A percentile compares a stretch with the other conserved stretches of the same genome.
phyloP scores from a whole-genome alignment of 164 flowering plant genomes.

The Stephania cephalantha region DNA sequence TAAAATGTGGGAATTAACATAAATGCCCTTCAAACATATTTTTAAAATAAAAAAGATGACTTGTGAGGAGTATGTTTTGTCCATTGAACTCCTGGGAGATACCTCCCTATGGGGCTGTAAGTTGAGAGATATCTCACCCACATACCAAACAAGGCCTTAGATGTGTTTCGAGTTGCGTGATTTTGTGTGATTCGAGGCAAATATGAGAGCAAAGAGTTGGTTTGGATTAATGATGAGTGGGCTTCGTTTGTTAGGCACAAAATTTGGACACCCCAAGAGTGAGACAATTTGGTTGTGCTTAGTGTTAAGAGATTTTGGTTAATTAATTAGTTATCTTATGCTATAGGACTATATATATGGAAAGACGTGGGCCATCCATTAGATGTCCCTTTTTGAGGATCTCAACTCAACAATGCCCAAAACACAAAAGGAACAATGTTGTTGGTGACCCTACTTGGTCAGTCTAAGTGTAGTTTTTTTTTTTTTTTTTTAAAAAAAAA shows the following conservation, averaged over 20 bases:
- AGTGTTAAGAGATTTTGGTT: not conserved
- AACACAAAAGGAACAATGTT: not conserved
- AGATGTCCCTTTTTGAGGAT: not conserved
- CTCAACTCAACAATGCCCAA: not conserved
- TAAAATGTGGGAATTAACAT: too few species aligned
- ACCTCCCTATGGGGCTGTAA: too few species aligned
- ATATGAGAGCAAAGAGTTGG: not conserved
- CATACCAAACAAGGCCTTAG: too few species aligned
- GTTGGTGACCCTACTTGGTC: not conserved
- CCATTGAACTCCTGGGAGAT: too few species aligned
- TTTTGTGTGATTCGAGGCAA: not conserved
- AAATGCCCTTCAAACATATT: too few species aligned
- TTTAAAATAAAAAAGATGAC: too few species aligned
- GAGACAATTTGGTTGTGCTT: not conserved
- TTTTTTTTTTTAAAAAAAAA: too few species aligned
- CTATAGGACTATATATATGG: not conserved
- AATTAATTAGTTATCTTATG: not conserved
- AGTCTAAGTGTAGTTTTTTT: not conserved
- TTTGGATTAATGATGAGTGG: not conserved
- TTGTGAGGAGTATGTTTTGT: too few species aligned
- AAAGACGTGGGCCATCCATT: constrained; percentile 6
- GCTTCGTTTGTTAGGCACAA: too few species aligned
- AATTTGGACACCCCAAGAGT: constrained; percentile 1
- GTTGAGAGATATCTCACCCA: too few species aligned
- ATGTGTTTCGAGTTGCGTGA: too few species aligned